These are phyloP conservation scores for Phytopythium litorale DNA, from an alignment of 352 stramenopile species.

Conservation along the genomic window DNA sequence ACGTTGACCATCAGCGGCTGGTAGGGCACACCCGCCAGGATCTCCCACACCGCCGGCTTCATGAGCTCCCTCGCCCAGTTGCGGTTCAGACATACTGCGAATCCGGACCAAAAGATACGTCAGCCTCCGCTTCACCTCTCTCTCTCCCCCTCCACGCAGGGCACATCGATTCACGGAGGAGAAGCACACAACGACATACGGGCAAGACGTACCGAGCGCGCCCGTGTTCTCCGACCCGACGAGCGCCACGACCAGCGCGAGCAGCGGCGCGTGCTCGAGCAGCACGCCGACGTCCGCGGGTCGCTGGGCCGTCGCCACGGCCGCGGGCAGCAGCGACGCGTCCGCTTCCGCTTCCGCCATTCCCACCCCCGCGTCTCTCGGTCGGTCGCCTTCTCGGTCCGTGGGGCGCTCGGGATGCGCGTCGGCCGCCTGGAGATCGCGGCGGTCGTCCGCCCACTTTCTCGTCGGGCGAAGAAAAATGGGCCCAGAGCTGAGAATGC, in stretches of 20 bases:
- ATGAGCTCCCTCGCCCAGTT: constrained; percentile 80
- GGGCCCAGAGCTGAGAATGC: constrained; percentile 1
- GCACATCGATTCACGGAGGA: background rate
- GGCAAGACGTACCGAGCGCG: constrained; percentile 33
- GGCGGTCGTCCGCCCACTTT: background rate
- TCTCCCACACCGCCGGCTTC: constrained; percentile 80
- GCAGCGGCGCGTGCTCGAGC: constrained; percentile 46
- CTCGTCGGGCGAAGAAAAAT: background rate
- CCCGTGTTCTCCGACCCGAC: constrained; percentile 54
- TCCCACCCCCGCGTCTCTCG: background rate
- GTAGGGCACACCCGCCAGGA: constrained; percentile 70
- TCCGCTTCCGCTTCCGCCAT: constrained; percentile 24
- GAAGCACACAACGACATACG: no score
- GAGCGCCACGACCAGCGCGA: constrained; percentile 62
- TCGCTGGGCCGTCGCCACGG: background rate
- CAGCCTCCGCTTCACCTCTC: background rate
- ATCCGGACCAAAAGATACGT: constrained; percentile 4
- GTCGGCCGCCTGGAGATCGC: no score
- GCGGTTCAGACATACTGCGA: constrained; percentile 58
- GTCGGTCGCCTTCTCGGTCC: background rate
- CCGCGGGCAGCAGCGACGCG: constrained; percentile 7
- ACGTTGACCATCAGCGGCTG: constrained; percentile 75
- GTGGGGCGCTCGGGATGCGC: background rate
- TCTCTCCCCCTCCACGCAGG: background rate
- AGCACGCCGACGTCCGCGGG: constrained; percentile 32